phyloP scores from a whole-genome alignment of 441 rosid species.

The Adansonia rubrostipa region DNA sequence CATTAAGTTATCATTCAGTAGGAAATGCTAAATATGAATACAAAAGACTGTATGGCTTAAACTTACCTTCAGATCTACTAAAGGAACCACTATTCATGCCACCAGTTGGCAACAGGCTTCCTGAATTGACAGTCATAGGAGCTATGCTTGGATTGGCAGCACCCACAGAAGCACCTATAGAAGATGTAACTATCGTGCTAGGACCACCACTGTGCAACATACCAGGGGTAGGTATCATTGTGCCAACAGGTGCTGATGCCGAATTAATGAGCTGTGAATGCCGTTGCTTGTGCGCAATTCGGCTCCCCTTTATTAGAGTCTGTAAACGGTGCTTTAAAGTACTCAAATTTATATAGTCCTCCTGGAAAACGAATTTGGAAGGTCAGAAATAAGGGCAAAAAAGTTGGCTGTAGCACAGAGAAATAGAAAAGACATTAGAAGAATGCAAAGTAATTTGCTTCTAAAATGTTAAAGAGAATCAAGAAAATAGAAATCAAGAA shows the following conservation, averaged over 20 bases:
- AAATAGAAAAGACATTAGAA: background rate
- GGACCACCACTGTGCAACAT: conserved; percentile 75
- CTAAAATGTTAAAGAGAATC: background rate
- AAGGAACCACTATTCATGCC: conserved; percentile 63
- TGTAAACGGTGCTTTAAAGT: conserved; percentile 80
- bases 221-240: conserved; percentile 99
- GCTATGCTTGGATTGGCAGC: conserved; percentile 57
- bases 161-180: conserved; percentile 68
- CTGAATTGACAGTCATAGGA: conserved; percentile 56
- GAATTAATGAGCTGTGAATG: conserved; percentile 60
- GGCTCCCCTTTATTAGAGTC: conserved; percentile 54
- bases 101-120: conserved; percentile 59
- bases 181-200: conserved; percentile 62
- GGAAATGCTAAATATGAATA: conserved; percentile 20
- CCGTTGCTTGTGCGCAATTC: conserved; percentile 58
- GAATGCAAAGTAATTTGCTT: conserved; percentile 11
- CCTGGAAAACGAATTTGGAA: conserved; percentile 50
- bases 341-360: conserved; percentile 73
- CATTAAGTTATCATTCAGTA: background rate
- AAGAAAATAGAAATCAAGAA: background rate
- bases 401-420: conserved; percentile 2
- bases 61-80: conserved; percentile 52
- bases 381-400: conserved; percentile 18
- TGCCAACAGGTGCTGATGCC: conserved; percentile 57
- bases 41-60: conserved; percentile 4